A percentile compares a stretch with the other conserved stretches of the same genome.
These are phyloP conservation scores for Plenodomus lindquistii DNA, from an alignment of 2,329 filamentous ascomycete genomes.

Conservation along the genomic window DNA sequence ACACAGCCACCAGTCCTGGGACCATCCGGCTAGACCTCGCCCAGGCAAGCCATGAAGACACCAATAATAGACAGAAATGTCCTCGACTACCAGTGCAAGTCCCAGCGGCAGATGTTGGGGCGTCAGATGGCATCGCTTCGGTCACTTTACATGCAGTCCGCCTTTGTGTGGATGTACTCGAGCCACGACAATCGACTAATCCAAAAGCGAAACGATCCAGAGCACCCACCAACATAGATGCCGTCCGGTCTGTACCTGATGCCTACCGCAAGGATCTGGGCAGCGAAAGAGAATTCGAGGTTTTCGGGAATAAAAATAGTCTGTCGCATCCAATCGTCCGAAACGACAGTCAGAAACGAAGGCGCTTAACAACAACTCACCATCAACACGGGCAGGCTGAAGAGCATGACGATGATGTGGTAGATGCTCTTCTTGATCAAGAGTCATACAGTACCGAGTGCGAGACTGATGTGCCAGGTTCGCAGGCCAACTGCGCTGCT, in stretches of 20 bases:
- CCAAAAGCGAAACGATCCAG: constrained; percentile 13
- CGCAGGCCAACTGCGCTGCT: neutral
- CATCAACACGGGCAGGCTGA: neutral
- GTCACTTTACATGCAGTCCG: constrained; percentile 33
- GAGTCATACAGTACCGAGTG: neutral
- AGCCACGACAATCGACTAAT: constrained; percentile 12
- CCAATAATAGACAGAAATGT: constrained; percentile 8
- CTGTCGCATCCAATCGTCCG: no score
- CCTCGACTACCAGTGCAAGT: constrained; percentile 31
- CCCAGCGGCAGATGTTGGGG: constrained; percentile 30
- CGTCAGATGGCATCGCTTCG: constrained; percentile 32
- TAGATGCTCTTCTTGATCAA: neutral
- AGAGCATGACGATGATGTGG: neutral
- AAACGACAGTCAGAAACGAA: neutral
- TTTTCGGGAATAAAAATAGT: no score
- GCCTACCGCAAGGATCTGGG: neutral
- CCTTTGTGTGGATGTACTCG: constrained; percentile 27
- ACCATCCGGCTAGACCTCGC: constrained; percentile 28
- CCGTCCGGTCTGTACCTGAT: neutral
- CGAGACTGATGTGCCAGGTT: neutral
- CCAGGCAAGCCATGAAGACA: constrained; percentile 9
- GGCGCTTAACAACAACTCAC: neutral
- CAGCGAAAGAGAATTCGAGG: no score
- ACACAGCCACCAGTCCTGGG: constrained; percentile 1
- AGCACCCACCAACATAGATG: constrained; percentile 1